Conservation (phyloP, 768 basidiomycete species). For the Cantharellus cinnabarinus region DNA sequence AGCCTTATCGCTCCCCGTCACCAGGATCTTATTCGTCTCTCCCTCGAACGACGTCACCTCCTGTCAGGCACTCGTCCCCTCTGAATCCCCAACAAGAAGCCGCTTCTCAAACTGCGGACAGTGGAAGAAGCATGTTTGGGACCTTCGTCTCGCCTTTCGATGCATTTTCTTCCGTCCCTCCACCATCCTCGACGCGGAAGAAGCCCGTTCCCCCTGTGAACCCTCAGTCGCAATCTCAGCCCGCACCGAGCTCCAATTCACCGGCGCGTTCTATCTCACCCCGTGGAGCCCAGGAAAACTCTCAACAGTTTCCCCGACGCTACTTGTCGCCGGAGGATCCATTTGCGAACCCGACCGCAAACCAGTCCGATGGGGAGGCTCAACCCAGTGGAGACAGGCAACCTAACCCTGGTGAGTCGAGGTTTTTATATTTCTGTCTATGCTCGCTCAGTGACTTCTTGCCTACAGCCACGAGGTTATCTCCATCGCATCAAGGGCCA, state of each 20-base stretch:
- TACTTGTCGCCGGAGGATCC: slow-evolving; percentile 18
- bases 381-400: neutral
- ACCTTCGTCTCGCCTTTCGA: slow-evolving; percentile 63
- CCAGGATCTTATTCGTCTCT: slow-evolving; percentile 2
- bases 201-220: slow-evolving; percentile 35
- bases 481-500: neutral
- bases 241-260: slow-evolving; percentile 10
- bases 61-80: slow-evolving; percentile 5
- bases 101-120: slow-evolving; percentile 7
- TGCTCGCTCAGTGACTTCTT: neutral
- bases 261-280: slow-evolving; percentile 23
- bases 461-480: neutral
- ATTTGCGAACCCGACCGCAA: slow-evolving; percentile 9
- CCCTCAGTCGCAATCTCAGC: neutral
- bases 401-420: neutral
- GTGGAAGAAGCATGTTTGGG: slow-evolving; percentile 44
- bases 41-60: slow-evolving; percentile 5
- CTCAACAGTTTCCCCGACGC: slow-evolving; percentile 26
- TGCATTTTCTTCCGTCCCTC: slow-evolving; percentile 31
- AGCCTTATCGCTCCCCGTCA: neutral
- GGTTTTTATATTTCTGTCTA: neutral
- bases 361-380: slow-evolving; percentile 13
- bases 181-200: slow-evolving; percentile 31
- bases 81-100: slow-evolving; percentile 6
- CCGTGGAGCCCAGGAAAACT: slow-evolving; percentile 27